Base-by-base conservation (phyloP, 805 yeast species). In the Saccharomyces eubayanus region DNA sequence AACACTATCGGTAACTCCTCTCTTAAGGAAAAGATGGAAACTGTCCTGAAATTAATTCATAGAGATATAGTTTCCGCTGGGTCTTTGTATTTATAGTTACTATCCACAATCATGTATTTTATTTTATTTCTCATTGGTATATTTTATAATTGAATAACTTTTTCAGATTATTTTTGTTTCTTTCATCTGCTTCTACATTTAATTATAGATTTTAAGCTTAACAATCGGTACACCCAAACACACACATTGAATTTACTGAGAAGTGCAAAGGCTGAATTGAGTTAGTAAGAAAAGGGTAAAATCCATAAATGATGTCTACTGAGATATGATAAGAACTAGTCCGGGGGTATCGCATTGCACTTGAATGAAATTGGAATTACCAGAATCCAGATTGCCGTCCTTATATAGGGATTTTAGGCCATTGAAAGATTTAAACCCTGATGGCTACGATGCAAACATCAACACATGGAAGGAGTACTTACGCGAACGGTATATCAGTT, bases 31-130 rank as follows among this genome's bases (percentile, higher is more conserved):
- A 92, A 94, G 69, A 90, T 94, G 96, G 91, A 85, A 53, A 81
- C 83, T 63, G 87, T 95, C 3, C 77, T 85, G 59, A 91, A 83
- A 63, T 73, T 92, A 67, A 89, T 94, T 55, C 96, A 91, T 67
- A 87, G 99, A 73, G 98, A 91, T 71, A 87, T 94, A 59, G 98
- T 94, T 51, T 86, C 96, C 60, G 98, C 98, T 27, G 97, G 96
- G 28, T 90, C 97, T 3, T 77, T 94, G 75, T 94, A 94, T 71
- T 68, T 83, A 57, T 70, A 62, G 53, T 36, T 46, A 21, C 14
- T 21, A 46, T 14, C 16, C 48, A n/a, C 28, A 24, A 46, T 24
- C 21, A 21, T 46, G 48, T 46, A 46, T 27, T 46, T 45, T 45
- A 45, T 45, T 24, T 45, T 24, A 14, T 45, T 24, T 46, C 16